Percentiles rank a stretch among this genome's conserved stretches.
phyloP scores from a whole-genome alignment of 176 grass and related monocot genomes.

The Saccharum spontaneum region DNA sequence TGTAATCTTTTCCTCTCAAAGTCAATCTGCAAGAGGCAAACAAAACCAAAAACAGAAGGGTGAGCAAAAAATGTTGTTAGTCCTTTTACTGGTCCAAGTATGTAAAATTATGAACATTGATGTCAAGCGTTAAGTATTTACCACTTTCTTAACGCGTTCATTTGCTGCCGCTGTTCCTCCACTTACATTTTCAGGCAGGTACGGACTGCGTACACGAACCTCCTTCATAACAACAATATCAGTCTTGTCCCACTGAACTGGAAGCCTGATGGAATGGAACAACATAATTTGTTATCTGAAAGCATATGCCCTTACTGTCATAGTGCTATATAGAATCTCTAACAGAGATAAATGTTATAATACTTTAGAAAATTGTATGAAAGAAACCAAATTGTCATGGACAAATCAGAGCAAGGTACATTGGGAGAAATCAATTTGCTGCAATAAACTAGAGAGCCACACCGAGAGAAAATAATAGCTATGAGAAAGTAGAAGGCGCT shows the following conservation, averaged over 20 bases:
- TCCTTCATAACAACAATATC: slow-evolving; percentile 95
- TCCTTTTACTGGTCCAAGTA: background rate
- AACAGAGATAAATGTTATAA: background rate
- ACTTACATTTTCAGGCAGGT: slow-evolving; percentile 88
- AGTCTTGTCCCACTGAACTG: slow-evolving; percentile 94
- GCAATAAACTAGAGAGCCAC: background rate
- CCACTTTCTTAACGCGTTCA: slow-evolving; percentile 99
- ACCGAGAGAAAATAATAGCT: background rate
- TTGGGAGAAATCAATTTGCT: slow-evolving; percentile 4
- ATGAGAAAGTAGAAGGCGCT: background rate
- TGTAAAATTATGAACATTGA: slow-evolving; percentile 19
- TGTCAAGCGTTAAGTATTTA: slow-evolving; percentile 36
- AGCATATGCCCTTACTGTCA: slow-evolving; percentile 3
- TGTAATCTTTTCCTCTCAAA: slow-evolving; percentile 92
- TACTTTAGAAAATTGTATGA: background rate
- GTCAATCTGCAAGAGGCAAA: slow-evolving; percentile 62
- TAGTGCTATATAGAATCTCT: background rate
- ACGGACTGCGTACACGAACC: slow-evolving; percentile 83
- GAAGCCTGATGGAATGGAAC: slow-evolving; percentile 63
- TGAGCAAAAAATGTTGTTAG: slow-evolving; percentile 14
- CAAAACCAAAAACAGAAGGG: slow-evolving; percentile 6
- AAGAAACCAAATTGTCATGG: background rate
- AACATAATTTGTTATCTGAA: slow-evolving; percentile 22
- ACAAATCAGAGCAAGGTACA: slow-evolving; percentile 26
- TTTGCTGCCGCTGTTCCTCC: slow-evolving; percentile 83